phyloP scores from a whole-genome alignment of 148 eudicot genomes.

The Rhododendron simsii region DNA sequence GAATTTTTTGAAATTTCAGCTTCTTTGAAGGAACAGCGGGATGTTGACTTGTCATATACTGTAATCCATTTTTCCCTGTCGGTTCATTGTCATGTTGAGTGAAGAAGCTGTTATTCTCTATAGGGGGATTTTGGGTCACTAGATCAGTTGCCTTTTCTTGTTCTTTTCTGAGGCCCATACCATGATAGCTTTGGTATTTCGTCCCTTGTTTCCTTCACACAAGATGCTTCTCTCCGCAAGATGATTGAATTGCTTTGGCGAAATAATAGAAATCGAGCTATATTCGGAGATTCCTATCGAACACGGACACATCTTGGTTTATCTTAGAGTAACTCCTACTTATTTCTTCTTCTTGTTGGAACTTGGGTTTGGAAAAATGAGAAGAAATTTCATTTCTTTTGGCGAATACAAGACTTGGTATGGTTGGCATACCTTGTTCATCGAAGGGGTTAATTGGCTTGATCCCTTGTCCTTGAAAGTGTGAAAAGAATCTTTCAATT shows the following conservation, averaged over 20 bases:
- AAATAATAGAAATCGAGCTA: too few relatives aligned
- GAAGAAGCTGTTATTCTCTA: not conserved
- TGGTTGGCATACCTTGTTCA: not conserved
- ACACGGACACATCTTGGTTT: not conserved
- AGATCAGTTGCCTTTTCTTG: not conserved
- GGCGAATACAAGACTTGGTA: too few relatives aligned
- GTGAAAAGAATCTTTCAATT: not conserved
- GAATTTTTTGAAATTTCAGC: not conserved
- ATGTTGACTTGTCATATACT: conserved; percentile 6
- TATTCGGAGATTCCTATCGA: not conserved
- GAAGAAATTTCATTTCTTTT: not conserved
- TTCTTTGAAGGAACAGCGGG: not conserved
- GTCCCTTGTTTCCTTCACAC: not conserved
- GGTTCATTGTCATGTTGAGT: conserved; percentile 1
- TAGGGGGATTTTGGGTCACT: not conserved
- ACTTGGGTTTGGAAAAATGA: not conserved
- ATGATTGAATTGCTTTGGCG: not conserved
- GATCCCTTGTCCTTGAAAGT: not conserved
- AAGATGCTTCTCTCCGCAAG: not conserved
- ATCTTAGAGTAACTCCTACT: too few relatives aligned
- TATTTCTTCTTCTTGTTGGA: not conserved
- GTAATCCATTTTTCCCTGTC: not conserved
- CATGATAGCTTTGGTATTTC: not conserved
- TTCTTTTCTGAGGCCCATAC: not conserved
- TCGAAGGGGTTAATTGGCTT: not conserved